Base-by-base conservation (phyloP, 139 green algal species). In the Closterium sp. region DNA sequence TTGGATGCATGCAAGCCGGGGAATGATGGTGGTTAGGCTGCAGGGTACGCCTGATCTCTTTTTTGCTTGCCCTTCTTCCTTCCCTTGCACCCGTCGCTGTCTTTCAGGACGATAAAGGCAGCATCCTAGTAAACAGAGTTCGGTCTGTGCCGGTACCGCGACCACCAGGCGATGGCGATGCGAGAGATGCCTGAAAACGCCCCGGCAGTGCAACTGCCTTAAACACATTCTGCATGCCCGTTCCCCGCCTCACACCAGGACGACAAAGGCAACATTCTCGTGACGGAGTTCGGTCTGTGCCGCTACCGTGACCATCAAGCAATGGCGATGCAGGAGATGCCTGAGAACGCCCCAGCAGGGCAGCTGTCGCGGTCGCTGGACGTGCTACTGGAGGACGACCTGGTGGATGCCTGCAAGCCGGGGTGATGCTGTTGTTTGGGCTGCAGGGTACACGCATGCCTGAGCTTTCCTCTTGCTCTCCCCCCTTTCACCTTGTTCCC, bases 101-200 rank as follows among this genome's bases (percentile, higher is more conserved):
- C 13, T 70, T 19, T 21, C 93, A 95, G 86, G 97, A 99, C 90
- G 95, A 97, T 6, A 85, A 96, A 0, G 97, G 97, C 86, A 97
- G 99, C 95, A 92, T 98, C 29, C 96, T 99, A 21, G 96, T 95
- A 79, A 79, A 99, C 97, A 6, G 97, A 99, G 96, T 99, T 97
- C 92, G 98, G 98, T 30, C 96, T 98, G 73, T 98, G 96, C 96
- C 95, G 95, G n/a, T 99, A 98, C 95, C 94, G 95, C 28, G 97
- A 99, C 96, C 97, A 98, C 93, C 95, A 97, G 95, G 92, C 96
- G 0, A 85, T 99, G 17, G 96, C 96, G 30, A 95, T 99, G 11
- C 98, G 99, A 95, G 98, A 99, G 96, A 97, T 99, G 91, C 98
- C 98, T 13, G 98, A 99, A 95, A 99, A 97, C 1, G 96, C 98